Evolutionary conservation across 2,329 filamentous ascomycete species (phyloP), one percentile per base, ranked within the genome.

Genomic region (Diaporthe amygdali): DNA sequence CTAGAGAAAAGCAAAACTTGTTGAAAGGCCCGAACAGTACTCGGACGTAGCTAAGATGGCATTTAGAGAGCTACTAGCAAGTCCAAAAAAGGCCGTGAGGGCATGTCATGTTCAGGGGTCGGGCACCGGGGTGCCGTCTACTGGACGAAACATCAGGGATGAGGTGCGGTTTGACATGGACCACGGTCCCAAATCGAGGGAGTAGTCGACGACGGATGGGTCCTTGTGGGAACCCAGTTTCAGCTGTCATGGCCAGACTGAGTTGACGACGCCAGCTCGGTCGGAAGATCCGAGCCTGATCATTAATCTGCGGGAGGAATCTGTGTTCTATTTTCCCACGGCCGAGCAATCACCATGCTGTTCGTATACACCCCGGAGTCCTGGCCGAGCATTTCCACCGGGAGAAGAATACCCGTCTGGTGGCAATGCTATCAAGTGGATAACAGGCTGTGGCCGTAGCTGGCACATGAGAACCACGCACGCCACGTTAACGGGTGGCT

Each of bases 81-180:
- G 27, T 30, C 39, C 39, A 54, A 25, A 68, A 68, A 46, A 37
- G 37, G 66, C 14, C 7, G 39, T 34, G 39, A 56, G 32, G 39
- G 27, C 39, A 37, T 14, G 66, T 32, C 66, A 56, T 25, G 41
- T n/a, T 49, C 41, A 68, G 52, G 41, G 37, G 66, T 59, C 66
- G 52, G 46, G 66, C 52, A 37, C 41, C 32, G 27, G 39, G 52
- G 54, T 37, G 39, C 59, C n/a, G 41, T 49, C 39, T 68, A 17
- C 66, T 59, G 34, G 47, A 67, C 37, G 47, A 67, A 54, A 51
- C 59, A 49, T 34, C 59, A 64, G 49, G 39, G 66, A 39, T 68
- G 66, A 55, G 25, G 20, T 46, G 59, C 30, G 6, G 59, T 64
- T 49, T 64, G 59, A 47, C 59, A 49, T 37, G 59, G 59, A 64